Conservation (phyloP, 192 early-diverging fungal species). For the Dispira parvispora region DNA sequence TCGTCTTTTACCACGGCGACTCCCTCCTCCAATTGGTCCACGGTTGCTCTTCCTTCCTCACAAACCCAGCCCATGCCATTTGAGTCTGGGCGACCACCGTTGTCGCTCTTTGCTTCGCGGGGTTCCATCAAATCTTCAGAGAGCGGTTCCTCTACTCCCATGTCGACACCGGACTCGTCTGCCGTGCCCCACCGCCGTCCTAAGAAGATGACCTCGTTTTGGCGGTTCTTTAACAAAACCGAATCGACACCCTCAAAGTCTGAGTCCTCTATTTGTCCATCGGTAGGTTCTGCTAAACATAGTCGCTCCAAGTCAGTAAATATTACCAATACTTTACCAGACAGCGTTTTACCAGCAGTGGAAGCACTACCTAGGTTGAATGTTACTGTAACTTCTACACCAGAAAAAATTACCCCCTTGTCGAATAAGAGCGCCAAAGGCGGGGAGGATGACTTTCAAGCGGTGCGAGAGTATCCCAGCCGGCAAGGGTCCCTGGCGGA, state of each 20-base stretch:
- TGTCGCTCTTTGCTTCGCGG: background rate
- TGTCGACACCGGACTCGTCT: background rate
- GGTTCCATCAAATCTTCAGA: background rate
- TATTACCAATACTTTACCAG: background rate
- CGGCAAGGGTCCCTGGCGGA: background rate
- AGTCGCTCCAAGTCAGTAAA: background rate
- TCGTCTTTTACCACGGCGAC: background rate
- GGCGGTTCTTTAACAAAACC: conserved; percentile 10
- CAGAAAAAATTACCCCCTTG: background rate
- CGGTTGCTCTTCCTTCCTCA: background rate
- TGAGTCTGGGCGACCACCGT: background rate
- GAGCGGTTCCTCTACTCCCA: background rate
- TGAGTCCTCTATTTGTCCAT: background rate
- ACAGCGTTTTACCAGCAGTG: background rate
- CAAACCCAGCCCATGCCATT: background rate
- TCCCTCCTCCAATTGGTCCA: background rate
- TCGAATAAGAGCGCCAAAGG: background rate
- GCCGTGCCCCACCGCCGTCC: conserved; percentile 5
- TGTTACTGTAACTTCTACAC: background rate
- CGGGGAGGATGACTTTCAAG: background rate
- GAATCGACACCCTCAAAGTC: background rate
- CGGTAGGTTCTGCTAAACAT: background rate
- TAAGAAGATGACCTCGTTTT: conserved; percentile 9
- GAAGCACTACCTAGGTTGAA: background rate
- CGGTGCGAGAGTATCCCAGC: conserved; percentile 5